Conservation (phyloP, 768 basidiomycete genomes). For the Xerocomus spinulosus region DNA sequence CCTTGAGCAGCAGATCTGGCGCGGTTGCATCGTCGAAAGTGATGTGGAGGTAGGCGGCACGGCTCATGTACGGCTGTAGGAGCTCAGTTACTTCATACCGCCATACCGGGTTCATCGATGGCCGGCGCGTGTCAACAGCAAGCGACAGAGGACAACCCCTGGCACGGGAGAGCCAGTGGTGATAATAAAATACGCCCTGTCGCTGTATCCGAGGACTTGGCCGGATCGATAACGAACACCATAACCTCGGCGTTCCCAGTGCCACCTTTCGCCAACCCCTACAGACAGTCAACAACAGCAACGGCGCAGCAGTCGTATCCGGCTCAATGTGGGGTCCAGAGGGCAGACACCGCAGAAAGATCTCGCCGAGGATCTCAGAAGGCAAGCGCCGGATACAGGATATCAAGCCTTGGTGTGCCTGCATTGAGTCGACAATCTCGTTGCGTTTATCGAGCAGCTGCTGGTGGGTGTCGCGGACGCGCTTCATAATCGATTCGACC, state of each 20-base stretch:
- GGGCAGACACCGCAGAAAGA: conserved; percentile 40
- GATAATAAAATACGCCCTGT: conserved; percentile 11
- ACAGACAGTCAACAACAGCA: conserved; percentile 39
- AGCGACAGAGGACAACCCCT: conserved; percentile 18
- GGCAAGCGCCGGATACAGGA: conserved; percentile 37
- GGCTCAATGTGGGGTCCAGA: conserved; percentile 23
- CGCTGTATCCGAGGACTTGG: conserved; percentile 4
- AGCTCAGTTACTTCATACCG: conserved; percentile 20
- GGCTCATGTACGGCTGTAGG: conserved; percentile 17
- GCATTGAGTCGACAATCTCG: conserved; percentile 15
- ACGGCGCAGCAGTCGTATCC: conserved; percentile 27
- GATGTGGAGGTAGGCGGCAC: conserved; percentile 8
- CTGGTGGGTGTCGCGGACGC: conserved; percentile 4
- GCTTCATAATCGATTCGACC: conserved; percentile 13
- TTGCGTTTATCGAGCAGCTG: conserved; percentile 11
- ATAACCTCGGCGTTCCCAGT: conserved; percentile 39
- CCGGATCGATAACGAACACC: conserved; percentile 38
- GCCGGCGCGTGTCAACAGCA: conserved; percentile 13
- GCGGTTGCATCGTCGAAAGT: conserved; percentile 8
- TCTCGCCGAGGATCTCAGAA: conserved; percentile 42
- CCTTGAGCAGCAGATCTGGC: conserved; percentile 12
- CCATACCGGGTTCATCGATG: conserved; percentile 17
- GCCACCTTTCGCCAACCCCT: conserved; percentile 40
- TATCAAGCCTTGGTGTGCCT: conserved; percentile 18
- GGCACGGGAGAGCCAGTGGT: conserved; percentile 21